phyloP scores from a whole-genome alignment of 2,329 filamentous ascomycete genomes.

The Colletotrichum sp. region DNA sequence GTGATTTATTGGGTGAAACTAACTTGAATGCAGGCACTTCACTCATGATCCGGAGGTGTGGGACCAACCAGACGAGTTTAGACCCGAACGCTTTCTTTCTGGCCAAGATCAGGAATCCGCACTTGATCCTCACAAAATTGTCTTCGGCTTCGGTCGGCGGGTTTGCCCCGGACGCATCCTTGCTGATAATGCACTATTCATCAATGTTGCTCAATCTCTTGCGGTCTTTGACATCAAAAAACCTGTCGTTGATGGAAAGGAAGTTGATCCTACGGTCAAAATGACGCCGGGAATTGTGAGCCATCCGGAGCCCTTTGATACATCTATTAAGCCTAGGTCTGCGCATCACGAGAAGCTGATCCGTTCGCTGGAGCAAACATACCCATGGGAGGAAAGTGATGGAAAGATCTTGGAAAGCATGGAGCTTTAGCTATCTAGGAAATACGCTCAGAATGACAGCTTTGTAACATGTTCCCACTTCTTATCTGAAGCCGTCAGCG shows the following conservation, averaged over 20 bases:
- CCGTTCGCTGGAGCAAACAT: neutral
- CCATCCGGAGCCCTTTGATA: slow-evolving; percentile 12
- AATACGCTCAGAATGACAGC: neutral
- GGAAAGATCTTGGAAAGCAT: neutral
- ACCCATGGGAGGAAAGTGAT: slow-evolving; percentile 21
- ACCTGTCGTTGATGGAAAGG: slow-evolving; percentile 34
- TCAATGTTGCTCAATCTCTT: slow-evolving; percentile 44
- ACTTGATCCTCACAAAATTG: slow-evolving; percentile 17
- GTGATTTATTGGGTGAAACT: neutral
- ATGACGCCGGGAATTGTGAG: slow-evolving; percentile 8
- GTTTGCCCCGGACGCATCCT: slow-evolving; percentile 25
- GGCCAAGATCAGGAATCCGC: slow-evolving; percentile 5
- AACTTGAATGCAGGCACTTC: neutral
- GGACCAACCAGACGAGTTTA: slow-evolving; percentile 39
- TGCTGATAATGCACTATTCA: slow-evolving; percentile 22
- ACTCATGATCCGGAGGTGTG: slow-evolving; percentile 72
- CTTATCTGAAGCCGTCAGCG: neutral
- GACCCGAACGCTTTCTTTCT: slow-evolving; percentile 37
- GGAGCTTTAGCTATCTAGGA: neutral
- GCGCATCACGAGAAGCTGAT: slow-evolving; percentile 17
- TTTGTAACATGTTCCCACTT: neutral
- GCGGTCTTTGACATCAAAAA: slow-evolving; percentile 49
- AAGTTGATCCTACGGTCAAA: slow-evolving; percentile 29
- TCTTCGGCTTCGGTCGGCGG: slow-evolving; percentile 25
- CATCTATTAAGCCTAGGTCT: slow-evolving; percentile 14